Percentiles rank a stretch among this genome's conserved stretches.
Evolutionary conservation across 371 early-diverging fungal genomes (phyloP).

Genomic region (Nematocida sp.): DNA sequence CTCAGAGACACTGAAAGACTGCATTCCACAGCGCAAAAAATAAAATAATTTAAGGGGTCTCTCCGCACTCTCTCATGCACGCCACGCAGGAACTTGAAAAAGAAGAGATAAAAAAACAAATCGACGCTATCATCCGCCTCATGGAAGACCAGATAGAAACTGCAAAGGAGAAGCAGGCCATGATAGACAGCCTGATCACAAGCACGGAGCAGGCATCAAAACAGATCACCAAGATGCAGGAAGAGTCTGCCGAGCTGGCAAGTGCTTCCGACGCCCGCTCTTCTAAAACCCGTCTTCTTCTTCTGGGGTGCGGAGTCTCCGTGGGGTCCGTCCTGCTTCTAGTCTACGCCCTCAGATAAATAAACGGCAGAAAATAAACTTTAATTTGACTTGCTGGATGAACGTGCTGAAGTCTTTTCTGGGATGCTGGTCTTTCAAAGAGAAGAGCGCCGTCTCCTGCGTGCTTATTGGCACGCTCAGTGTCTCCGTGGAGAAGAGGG

Average conservation of each 20-base stretch:
- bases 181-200: not conserved
- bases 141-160: constrained; percentile 29
- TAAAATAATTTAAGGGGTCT: constrained; percentile 17
- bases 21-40: constrained; percentile 2
- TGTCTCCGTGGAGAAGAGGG: not conserved
- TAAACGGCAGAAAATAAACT: too few relatives aligned
- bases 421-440: not conserved
- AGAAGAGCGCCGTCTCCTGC: not conserved
- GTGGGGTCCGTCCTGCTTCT: not conserved
- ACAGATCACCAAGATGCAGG: not conserved
- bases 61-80: not conserved
- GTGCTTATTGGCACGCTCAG: not conserved
- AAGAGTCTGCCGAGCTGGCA: not conserved
- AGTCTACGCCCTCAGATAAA: too few relatives aligned
- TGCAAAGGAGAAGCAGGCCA: not conserved
- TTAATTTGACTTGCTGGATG: not conserved
- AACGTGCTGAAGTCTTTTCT: not conserved
- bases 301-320: not conserved
- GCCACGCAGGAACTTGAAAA: not conserved
- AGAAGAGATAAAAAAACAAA: constrained; percentile 11
- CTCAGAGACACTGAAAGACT: constrained; percentile 9
- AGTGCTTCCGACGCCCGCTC: not conserved
- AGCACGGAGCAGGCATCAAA: not conserved
- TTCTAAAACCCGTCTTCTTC: not conserved
- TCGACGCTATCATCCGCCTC: constrained; percentile 1